Evolutionary conservation across 177 flowering plant genomes (phyloP).

Genomic region (Vitis hybrid): DNA sequence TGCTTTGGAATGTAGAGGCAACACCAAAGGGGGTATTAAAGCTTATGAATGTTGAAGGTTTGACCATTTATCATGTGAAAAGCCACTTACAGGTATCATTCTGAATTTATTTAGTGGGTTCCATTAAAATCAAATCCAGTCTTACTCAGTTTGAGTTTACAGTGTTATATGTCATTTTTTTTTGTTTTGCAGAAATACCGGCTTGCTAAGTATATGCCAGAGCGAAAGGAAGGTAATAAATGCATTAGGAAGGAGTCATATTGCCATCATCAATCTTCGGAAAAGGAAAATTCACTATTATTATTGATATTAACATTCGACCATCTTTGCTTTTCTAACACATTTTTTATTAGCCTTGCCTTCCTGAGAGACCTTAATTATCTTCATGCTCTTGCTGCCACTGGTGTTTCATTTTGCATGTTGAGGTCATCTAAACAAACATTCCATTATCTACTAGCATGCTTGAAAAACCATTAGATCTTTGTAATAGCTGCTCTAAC

Average conservation of each 20-base stretch:
- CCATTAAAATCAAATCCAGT: conserved; percentile 1
- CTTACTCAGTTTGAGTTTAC: conserved; percentile 1
- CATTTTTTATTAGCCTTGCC: too few relatives aligned
- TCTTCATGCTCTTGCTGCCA: too few relatives aligned
- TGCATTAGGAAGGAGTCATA: too few relatives aligned
- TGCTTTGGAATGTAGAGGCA: conserved; percentile 43
- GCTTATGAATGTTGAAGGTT: conserved; percentile 60
- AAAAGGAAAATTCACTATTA: neutral
- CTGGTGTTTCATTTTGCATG: too few relatives aligned
- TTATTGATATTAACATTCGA: neutral
- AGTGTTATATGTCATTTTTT: conserved; percentile 10
- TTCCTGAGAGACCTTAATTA: too few relatives aligned
- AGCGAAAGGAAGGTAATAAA: conserved; percentile 56
- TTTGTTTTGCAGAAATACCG: conserved; percentile 64
- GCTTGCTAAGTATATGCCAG: conserved; percentile 62
- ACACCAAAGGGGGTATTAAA: conserved; percentile 70
- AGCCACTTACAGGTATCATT: conserved; percentile 64
- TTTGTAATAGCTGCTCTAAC: too few relatives aligned
- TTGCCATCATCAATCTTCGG: too few relatives aligned
- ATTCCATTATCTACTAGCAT: too few relatives aligned
- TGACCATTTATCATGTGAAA: conserved; percentile 72
- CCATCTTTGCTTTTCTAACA: too few relatives aligned
- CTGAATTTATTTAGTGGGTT: neutral
- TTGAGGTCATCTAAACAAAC: too few relatives aligned
- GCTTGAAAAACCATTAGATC: too few relatives aligned